phyloP scores from a whole-genome alignment of 495 filamentous ascomycete species.

The Daldinia loculata region DNA sequence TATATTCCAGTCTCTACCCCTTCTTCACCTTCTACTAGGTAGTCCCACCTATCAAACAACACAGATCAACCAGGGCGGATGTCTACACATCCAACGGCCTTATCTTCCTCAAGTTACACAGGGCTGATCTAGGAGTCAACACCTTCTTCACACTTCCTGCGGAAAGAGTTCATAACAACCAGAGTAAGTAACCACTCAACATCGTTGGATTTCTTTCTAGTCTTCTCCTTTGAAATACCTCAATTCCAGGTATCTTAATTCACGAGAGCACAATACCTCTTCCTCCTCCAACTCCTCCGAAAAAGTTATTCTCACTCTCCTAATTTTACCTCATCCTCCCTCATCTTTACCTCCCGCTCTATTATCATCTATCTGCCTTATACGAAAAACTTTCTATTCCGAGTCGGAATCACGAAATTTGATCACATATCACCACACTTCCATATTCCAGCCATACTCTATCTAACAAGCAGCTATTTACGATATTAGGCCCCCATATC shows the following conservation, averaged over 20 bases:
- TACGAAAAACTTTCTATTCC: background rate
- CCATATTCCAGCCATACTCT: background rate
- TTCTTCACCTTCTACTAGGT: background rate
- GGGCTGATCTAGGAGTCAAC: conserved; percentile 5
- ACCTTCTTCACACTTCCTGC: conserved; percentile 15
- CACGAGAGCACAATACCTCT: background rate
- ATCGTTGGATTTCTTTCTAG: background rate
- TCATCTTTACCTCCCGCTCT: background rate
- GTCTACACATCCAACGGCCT: background rate
- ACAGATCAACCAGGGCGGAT: background rate
- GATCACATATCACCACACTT: background rate
- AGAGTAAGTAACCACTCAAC: conserved; percentile 21
- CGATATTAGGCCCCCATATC: background rate
- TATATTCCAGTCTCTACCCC: background rate
- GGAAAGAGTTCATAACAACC: conserved; percentile 17
- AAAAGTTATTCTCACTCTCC: background rate
- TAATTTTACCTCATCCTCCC: background rate
- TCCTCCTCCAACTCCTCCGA: background rate
- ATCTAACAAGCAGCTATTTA: background rate
- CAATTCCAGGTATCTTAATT: background rate
- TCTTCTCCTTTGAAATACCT: background rate
- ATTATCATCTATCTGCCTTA: background rate
- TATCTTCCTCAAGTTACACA: conserved; percentile 8
- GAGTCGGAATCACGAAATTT: background rate
- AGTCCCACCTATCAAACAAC: background rate